Base-by-base conservation (phyloP, 1,139 yeast genomes). In the Hansenula anomala region DNA sequence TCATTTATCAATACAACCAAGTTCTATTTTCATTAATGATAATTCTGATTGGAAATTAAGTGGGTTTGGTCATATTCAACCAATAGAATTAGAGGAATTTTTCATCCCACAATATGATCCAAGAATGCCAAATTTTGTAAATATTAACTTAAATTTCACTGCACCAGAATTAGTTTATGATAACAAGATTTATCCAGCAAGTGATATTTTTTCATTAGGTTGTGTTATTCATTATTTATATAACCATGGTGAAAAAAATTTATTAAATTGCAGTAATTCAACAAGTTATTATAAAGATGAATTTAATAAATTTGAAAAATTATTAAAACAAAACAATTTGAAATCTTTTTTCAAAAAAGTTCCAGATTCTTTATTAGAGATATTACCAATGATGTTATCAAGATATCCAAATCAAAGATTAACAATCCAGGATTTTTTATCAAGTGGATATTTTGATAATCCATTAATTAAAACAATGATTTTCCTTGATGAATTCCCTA, bases 31-130 rank as follows among this genome's bases (percentile, higher is more conserved):
- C 44, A 73, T 92, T 20, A 90, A 85, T 48, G 80, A 78, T 30
- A 89, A 84, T 49, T 94, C 95, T 1, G 98, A 92, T 61, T 94
- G 97, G 97, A 92, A 90, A 60, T 60, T 92, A 3, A 75, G 84
- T 9, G 97, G 97, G 1, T 72, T 86, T 22, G 82, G 81, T 31
- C 73, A 73, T 41, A 51, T 77, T 38, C 73, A 71, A 34, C 63
- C 75, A 7, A 61, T 75, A 2, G 56, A 69, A 64, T 18, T 71
- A 40, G 56, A 78, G 58, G 66, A 63, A n/a, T 59, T 52, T 42
- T 51, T 52, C 32, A 42, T 63, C 9, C 62, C 61, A 7, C 58
- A 64, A 29, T 73, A 75, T 47, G 88, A 86, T 48, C 81, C 90
- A 3, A 65, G 92, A 38, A 73, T 87, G 34, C 96, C 97, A 3